Evolutionary conservation across 73 alveolate genomes (phyloP).

Genomic region (Paramecium biaurelia): DNA sequence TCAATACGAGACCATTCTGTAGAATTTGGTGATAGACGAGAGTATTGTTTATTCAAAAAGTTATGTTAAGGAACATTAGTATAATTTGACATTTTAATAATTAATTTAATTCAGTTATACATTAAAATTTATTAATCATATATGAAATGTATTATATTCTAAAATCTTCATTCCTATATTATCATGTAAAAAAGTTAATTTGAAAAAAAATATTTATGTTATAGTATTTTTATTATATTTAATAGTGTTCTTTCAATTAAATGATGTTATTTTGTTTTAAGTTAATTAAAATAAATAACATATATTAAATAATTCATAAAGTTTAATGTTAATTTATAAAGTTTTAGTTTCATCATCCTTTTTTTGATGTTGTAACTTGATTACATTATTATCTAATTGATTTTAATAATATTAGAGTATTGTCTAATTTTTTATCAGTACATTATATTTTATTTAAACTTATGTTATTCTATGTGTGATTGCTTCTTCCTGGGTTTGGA

Average conservation of each 20-base stretch:
- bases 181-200: too few species aligned
- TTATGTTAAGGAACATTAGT: slow-evolving; percentile 29
- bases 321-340: not conserved
- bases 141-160: too few species aligned
- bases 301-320: not conserved
- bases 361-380: not conserved
- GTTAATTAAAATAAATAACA: not conserved
- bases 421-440: not conserved
- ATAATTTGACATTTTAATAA: slow-evolving; percentile 24
- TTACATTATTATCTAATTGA: not conserved
- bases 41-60: slow-evolving; percentile 20
- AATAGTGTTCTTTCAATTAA: too few species aligned
- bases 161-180: too few species aligned
- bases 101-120: not conserved
- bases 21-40: slow-evolving; percentile 43
- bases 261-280: too few species aligned
- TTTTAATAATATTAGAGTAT: not conserved
- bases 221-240: too few species aligned
- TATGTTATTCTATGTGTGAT: not conserved
- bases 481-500: not conserved
- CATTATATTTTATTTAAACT: not conserved
- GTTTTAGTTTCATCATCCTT: not conserved
- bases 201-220: too few species aligned
- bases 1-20: slow-evolving; percentile 52
- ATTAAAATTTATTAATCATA: not conserved